Evolutionary conservation across 441 rosid genomes (phyloP), one percentile per base, ranked within the genome.

Genomic region (Gossypium laxum): DNA sequence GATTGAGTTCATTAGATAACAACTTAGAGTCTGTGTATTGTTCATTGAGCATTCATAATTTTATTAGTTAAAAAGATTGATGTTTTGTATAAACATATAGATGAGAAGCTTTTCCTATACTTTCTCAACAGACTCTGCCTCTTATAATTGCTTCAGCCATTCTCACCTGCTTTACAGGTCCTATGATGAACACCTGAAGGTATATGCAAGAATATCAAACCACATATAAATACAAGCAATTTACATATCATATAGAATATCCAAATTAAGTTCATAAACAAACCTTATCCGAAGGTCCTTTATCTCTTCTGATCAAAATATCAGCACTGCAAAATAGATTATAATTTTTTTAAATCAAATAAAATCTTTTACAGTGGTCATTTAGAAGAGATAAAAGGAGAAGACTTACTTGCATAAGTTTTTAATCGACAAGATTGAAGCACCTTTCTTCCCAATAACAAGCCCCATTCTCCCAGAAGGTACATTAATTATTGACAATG

Each of bases 101-200:
- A 30, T 15, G 6, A 32, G 18, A 60, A 30, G n/a, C 4, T 15
- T 32, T 15, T 32, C 45, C 12, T 15, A 60, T 60, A 18, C 38
- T 8, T 24, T 24, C 22, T 66, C 48, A 66, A 66, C 7, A 71
- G 89, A 88, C 83, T 77, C 80, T 88, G 68, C 98, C 97, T 80
- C 92, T 87, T 77, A 93, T 73, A 67, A 91, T 86, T 74, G 97
- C 98, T 76, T 89, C 96, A 11, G 97, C 97, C 79, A 88, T 91
- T 76, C 90, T 89, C 84, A 91, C 97, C 77, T 88, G 88, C 78
- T 78, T 86, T 81, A 86, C 82, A 0, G 95, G 87, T 75, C 98
- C 97, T 38, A 91, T 89, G 69, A 91, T 81, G 82, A 87, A 91
- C 24, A 87, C 86, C 97, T 89, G 56, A 34, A n/a, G 48, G 32